Base-by-base conservation (phyloP, 1,139 yeast genomes). In the Yamadazyma buinensis region DNA sequence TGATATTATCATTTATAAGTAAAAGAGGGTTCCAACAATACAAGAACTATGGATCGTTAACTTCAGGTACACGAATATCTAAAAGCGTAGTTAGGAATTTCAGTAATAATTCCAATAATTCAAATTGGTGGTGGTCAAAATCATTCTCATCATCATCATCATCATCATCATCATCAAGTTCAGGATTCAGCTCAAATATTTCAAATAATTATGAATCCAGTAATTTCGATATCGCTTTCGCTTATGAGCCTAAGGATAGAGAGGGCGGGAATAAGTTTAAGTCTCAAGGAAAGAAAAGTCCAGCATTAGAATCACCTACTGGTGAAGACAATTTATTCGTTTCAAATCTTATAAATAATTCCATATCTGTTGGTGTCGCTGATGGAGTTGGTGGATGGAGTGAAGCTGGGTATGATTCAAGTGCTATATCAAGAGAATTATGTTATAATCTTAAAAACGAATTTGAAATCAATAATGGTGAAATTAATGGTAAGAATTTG, bases 361-460 rank as follows among this genome's bases (percentile, higher is more conserved):
- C 66, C 3, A 53, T 83, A 2, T 78, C 90, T 0, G 70, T 86
- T 7, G 97, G 96, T 8, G 97, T 92, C 1, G 92, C 97, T 3
- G 98, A 92, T 58, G 98, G 98, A 14, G 97, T 92, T 5, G 97
- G 97, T 13, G 97, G 97, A 1, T 92, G 97, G 97, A 76, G 87
- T 2, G 92, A 85, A 46, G 81, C 86, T 27, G 97, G 97, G 0
- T 84, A 80, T 47, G 97, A 90, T 55, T 85, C 96, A 2, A 76
- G 84, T 39, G 90, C 90, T 7, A 82, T 84, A 30, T 78, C 86
- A 11, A 64, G 90, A 48, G 90, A 82, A 49, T 58, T 83, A 32
- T 81, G 88, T 45, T 57, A 57, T 12, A 57, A 71, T 6, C 61
- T 65, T 35, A 54, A 57, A 33, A 28, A 40, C 6, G 46, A 40